Percentiles rank a stretch among this genome's conserved stretches.
These are phyloP conservation scores for Arabidopsis lyrata DNA, from an alignment of 441 rosid genomes.

Conservation along the genomic window DNA sequence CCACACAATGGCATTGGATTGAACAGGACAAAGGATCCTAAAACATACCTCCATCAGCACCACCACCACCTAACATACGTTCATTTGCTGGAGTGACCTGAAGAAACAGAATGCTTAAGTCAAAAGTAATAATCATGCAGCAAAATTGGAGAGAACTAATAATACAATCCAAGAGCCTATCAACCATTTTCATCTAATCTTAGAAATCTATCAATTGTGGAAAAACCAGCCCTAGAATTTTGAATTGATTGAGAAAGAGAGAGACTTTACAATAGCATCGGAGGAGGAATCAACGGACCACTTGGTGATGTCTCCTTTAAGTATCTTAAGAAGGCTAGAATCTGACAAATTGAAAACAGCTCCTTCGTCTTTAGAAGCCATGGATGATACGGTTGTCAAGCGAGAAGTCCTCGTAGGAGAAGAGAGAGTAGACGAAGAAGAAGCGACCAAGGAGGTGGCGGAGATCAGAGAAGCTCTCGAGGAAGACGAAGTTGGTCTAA, in stretches of 20 bases:
- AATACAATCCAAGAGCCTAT: not conserved
- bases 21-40: not conserved
- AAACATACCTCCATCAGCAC: constrained; percentile 82
- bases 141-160: not conserved
- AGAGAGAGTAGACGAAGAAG: not conserved
- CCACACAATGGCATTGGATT: constrained; percentile 7
- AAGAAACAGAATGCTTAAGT: not conserved
- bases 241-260: constrained; percentile 9
- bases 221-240: constrained; percentile 4
- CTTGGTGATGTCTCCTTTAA: constrained; percentile 80
- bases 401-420: constrained; percentile 11
- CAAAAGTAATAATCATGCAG: not conserved
- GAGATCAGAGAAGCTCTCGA: constrained; percentile 15
- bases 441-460: not conserved
- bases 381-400: constrained; percentile 31
- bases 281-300: constrained; percentile 82
- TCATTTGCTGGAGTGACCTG: constrained; percentile 88
- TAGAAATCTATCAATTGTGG: not conserved
- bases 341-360: constrained; percentile 62
- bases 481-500: not conserved
- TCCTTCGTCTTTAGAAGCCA: constrained; percentile 46
- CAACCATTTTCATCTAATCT: not conserved
- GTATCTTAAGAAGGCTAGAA: constrained; percentile 59
- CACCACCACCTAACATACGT: constrained; percentile 93
- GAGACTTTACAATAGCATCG: constrained; percentile 76